A percentile compares a stretch with the other conserved stretches of the same genome.
phyloP scores from a whole-genome alignment of 2,329 filamentous ascomycete genomes.

The Trichoderma breve region DNA sequence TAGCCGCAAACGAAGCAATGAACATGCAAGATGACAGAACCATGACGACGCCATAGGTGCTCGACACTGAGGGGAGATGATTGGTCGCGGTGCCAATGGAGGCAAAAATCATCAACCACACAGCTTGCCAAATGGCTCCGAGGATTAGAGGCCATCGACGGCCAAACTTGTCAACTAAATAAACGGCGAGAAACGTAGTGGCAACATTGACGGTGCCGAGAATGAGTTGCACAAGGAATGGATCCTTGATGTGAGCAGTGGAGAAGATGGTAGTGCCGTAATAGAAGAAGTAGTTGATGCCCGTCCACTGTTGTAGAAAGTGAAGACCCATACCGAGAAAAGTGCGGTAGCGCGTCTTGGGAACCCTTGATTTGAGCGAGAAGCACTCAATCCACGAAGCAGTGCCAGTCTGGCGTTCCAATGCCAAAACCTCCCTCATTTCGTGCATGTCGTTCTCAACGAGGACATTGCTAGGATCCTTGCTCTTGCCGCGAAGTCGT shows the following conservation, averaged over 20 bases:
- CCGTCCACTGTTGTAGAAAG: constrained; percentile 67
- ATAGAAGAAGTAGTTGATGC: constrained; percentile 60
- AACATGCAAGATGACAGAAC: constrained; percentile 73
- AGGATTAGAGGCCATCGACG: constrained; percentile 66
- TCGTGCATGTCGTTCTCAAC: constrained; percentile 54
- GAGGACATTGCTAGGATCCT: constrained; percentile 43
- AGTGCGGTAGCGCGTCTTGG: constrained; percentile 63
- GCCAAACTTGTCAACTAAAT: constrained; percentile 65
- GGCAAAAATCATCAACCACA: constrained; percentile 64
- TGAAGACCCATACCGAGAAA: constrained; percentile 62
- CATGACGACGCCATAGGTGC: constrained; percentile 61
- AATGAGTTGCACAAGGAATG: constrained; percentile 66
- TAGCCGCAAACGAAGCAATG: constrained; percentile 67
- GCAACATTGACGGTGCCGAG: constrained; percentile 66
- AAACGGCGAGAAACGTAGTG: constrained; percentile 65
- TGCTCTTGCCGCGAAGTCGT: constrained; percentile 50
- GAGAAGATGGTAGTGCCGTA: constrained; percentile 68
- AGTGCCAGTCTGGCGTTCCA: constrained; percentile 44
- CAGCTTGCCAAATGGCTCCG: constrained; percentile 66
- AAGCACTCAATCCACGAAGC: constrained; percentile 61
- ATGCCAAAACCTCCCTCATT: constrained; percentile 48
- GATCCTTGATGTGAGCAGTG: constrained; percentile 63
- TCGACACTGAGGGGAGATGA: constrained; percentile 30
- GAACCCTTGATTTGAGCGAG: constrained; percentile 48
- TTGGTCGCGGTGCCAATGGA: constrained; percentile 50